Evolutionary conservation across 176 grass and related monocot genomes (phyloP), one percentile per base, ranked within the genome.

Genomic region (Triticum urartu): DNA sequence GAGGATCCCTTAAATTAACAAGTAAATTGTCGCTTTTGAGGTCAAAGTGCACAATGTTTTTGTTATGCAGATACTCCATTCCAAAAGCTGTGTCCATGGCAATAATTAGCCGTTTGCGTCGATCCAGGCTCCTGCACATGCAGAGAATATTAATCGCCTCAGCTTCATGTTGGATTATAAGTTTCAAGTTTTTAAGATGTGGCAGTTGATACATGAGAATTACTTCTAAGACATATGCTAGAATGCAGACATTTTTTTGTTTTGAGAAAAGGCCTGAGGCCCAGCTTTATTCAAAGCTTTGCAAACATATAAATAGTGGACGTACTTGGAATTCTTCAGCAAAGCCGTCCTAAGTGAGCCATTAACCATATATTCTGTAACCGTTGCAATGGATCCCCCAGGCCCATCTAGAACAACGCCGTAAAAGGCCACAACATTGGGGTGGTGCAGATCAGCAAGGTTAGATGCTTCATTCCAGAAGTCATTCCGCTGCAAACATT

Each of bases 381-480:
- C 90, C 6, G 97, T 99, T 73, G 97, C 94, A 71, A 99, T 94
- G 32, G 92, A 92, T 52, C 94, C 94, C 58, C 92, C 97, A 32
- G 92, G 94, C 67, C 97, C 97, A 81, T 99, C 97, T 39, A 96
- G 86, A 85, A 94, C 97, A 87, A 99, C 90, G 25, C 97, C 97
- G 25, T 99, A 99, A 85, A 99, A 97, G 15, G 97, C 92, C 17
- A 99, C 97, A 47, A 99, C 94, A 67, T 99, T 99, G 26, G 97
- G 97, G 54, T 99, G 97, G 72, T 99, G 97, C 34, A 99, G 80
- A 73, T 94, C 89, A 5, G 94, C 92, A 82, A 99, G 91, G 66
- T 97, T 99, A 81, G 86, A 92, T 81, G 97, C 97, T 79, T 99
- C 97, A 64, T 97, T 99, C 97, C 97, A 99, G 83, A 99, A 99